Base-by-base conservation (phyloP, 768 basidiomycete species). In the Amanita fuliginea region DNA sequence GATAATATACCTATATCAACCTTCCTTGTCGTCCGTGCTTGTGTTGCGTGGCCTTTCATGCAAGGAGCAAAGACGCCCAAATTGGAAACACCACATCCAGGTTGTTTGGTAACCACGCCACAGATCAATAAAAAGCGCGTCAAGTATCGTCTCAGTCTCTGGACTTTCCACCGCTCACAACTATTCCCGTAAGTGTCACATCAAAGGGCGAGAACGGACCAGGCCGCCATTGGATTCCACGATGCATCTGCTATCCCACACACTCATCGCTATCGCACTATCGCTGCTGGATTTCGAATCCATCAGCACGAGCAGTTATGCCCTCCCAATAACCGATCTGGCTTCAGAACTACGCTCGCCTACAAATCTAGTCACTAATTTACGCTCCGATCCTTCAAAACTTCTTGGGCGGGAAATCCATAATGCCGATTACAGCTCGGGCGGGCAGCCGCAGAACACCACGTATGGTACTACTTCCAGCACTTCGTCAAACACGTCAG, bases 381-480 rank as follows among this genome's bases (percentile, higher is more conserved):
- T n/a, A 35, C 44, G n/a, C 34, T 4, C 14, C 2, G 14, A 35
- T 16, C 22, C 44, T 19, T 47, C 24, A 11, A 36, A 8, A 14
- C 35, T 36, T 7, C 8, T 19, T 32, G 36, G 28, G 39, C 49
- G 49, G 36, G 41, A 50, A 50, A 43, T 50, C 2, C 49, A 43
- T 22, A 50, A 35, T 18, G 49, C 49, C 14, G 49, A 50, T 43
- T 50, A 42, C 19, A 33, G 41, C 19, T 32, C 49, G 19, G 41
- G 21, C 19, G 42, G 19, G 7, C 28, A 41, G 16, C 47, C 47
- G 28, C 47, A 39, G 13, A 34, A 28, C 9, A 18, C 41, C 33
- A 50, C 26, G 14, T 34, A 30, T 26, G n/a, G 8, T 18, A 13
- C 39, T 16, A 18, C 33, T 49, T 18, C 28, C 4, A 30, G 22